Percentiles rank a stretch among this genome's conserved stretches.
These are phyloP conservation scores for Euphorbia schlechtendalii DNA, from an alignment of 441 rosid species.

Conservation along the genomic window DNA sequence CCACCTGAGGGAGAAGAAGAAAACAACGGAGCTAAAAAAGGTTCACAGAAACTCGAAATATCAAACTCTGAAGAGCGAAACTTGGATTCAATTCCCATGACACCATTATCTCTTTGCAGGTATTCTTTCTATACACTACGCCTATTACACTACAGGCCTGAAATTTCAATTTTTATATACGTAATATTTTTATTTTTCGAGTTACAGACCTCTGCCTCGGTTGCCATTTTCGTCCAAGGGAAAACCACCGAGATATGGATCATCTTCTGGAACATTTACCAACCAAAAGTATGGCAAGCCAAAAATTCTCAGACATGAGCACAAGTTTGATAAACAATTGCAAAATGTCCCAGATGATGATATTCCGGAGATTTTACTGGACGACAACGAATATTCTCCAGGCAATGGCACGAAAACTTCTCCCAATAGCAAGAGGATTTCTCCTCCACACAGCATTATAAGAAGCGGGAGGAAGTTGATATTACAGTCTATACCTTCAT, in stretches of 20 bases:
- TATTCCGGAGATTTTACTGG: slow-evolving; percentile 58
- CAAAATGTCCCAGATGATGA: slow-evolving; percentile 44
- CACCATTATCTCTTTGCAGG: slow-evolving; percentile 69
- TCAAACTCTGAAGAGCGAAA: slow-evolving; percentile 52
- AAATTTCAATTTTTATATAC: slow-evolving; percentile 9
- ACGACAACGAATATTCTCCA: slow-evolving; percentile 33
- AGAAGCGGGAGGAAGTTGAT: slow-evolving; percentile 82
- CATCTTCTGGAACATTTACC: slow-evolving; percentile 37
- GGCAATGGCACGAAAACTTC: slow-evolving; percentile 46
- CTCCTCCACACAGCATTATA: slow-evolving; percentile 60
- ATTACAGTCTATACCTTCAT: slow-evolving; percentile 74
- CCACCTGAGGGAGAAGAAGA: slow-evolving; percentile 47
- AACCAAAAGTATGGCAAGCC: slow-evolving; percentile 39
- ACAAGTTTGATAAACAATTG: slow-evolving; percentile 45
- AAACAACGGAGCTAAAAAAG: slow-evolving; percentile 34
- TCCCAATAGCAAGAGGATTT: slow-evolving; percentile 95
- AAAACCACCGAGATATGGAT: slow-evolving; percentile 68
- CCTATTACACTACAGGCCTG: not conserved
- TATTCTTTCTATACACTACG: slow-evolving; percentile 20
- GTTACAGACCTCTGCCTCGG: slow-evolving; percentile 54
- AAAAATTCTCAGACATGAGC: slow-evolving; percentile 31
- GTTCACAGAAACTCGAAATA: slow-evolving; percentile 35
- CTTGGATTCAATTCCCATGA: slow-evolving; percentile 45
- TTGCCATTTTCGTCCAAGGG: slow-evolving; percentile 53
- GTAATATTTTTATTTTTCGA: slow-evolving; percentile 5